These are phyloP conservation scores for Orbilia blumenaviensis DNA, from an alignment of 2,329 filamentous ascomycete genomes.

Conservation along the genomic window DNA sequence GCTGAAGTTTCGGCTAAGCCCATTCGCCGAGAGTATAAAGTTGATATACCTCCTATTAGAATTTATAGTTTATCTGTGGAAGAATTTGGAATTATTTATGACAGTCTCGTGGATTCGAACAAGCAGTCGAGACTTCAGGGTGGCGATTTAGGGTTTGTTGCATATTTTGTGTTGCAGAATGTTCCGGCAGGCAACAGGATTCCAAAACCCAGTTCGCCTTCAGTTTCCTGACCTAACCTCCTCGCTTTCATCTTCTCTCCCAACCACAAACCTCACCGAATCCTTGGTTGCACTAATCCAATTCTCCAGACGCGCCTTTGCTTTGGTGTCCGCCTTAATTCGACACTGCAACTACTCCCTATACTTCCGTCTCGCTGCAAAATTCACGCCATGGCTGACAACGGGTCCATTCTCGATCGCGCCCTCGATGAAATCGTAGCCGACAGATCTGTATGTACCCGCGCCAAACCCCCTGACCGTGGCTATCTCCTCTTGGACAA, in stretches of 20 bases:
- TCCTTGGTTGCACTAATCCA: background rate
- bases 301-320: background rate
- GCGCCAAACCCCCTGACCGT: background rate
- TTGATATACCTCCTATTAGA: too few relatives aligned
- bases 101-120: too few relatives aligned
- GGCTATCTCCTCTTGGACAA: background rate
- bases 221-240: conserved; percentile 26
- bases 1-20: too few relatives aligned
- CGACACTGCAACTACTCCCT: background rate
- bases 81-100: too few relatives aligned
- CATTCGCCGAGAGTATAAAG: too few relatives aligned
- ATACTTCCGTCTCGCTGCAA: background rate
- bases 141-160: conserved; percentile 15
- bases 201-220: conserved; percentile 29
- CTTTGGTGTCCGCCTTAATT: background rate
- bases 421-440: conserved; percentile 53
- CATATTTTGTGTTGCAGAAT: conserved; percentile 49
- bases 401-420: conserved; percentile 49
- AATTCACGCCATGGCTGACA: conserved; percentile 40
- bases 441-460: conserved; percentile 50
- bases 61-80: too few relatives aligned
- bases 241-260: too few relatives aligned
- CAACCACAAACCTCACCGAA: background rate
- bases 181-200: conserved; percentile 32
- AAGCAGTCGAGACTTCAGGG: too few relatives aligned